phyloP scores from a whole-genome alignment of 202 grass and related monocot species.

The Thinopyrum obtusiflorum region DNA sequence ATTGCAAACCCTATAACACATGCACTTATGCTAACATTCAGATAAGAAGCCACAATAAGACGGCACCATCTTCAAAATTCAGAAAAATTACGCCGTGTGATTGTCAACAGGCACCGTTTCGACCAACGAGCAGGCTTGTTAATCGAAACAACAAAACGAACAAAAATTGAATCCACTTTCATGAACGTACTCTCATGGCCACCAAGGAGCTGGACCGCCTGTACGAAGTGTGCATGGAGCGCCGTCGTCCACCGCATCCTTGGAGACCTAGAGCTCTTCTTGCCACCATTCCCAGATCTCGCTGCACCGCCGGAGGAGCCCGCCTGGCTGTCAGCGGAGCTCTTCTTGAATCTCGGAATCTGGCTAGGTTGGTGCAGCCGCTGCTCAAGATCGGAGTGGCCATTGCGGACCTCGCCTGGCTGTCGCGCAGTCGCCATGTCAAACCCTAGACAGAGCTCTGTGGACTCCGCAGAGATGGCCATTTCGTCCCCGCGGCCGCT shows the following conservation, averaged over 20 bases:
- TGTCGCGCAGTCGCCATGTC: background rate
- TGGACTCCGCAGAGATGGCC: constrained; percentile 21
- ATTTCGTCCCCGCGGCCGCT: constrained; percentile 34
- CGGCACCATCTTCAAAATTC: constrained; percentile 9
- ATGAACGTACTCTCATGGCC: constrained; percentile 87
- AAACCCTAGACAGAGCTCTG: constrained; percentile 46
- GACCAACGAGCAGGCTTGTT: background rate
- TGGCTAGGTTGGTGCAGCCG: constrained; percentile 42
- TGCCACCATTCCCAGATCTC: constrained; percentile 39
- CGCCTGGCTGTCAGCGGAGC: constrained; percentile 9
- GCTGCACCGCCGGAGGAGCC: background rate
- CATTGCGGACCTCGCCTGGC: background rate
- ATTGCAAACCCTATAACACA: background rate
- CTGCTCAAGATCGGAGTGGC: constrained; percentile 14
- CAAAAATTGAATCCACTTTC: background rate
- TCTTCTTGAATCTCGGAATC: constrained; percentile 73
- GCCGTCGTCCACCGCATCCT: constrained; percentile 97
- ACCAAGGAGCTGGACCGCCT: constrained; percentile 91
- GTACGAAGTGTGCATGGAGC: constrained; percentile 89
- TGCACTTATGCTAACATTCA: background rate
- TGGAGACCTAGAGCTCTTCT: constrained; percentile 75
- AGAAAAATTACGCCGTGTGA: background rate
- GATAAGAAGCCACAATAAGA: background rate
- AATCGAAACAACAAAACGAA: background rate
- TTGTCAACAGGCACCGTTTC: background rate